Conservation (phyloP, 2,329 filamentous ascomycete genomes). For the Colletotrichum brevisporum region DNA sequence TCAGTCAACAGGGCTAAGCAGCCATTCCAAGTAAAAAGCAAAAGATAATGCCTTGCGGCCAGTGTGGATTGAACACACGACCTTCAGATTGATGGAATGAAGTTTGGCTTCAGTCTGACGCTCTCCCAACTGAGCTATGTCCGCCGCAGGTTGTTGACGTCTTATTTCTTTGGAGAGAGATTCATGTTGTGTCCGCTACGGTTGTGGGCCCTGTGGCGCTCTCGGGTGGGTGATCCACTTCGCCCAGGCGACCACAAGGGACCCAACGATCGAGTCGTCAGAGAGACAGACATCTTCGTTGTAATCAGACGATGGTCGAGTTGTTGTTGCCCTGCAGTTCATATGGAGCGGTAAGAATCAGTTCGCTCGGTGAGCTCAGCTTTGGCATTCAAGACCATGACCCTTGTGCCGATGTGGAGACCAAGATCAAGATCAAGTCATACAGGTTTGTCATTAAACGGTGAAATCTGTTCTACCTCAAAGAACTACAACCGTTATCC, state of each 20-base stretch:
- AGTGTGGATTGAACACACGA: slow-evolving; percentile 26
- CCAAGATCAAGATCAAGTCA: too few species aligned
- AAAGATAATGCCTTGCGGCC: slow-evolving; percentile 23
- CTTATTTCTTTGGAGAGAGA: accelerated
- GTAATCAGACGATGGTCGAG: too few species aligned
- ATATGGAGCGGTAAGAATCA: too few species aligned
- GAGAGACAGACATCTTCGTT: too few species aligned
- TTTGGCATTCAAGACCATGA: too few species aligned
- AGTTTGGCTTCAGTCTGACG: slow-evolving; percentile 40
- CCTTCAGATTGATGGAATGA: slow-evolving; percentile 38
- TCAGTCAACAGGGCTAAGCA: too few species aligned
- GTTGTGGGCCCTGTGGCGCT: slow-evolving; percentile 11
- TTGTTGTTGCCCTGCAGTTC: too few species aligned
- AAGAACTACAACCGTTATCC: too few species aligned
- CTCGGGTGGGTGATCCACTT: background rate
- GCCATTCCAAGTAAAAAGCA: background rate
- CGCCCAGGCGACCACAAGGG: background rate
- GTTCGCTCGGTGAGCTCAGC: too few species aligned
- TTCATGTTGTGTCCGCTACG: background rate
- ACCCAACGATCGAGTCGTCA: background rate
- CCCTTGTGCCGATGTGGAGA: too few species aligned
- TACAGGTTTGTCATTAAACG: too few species aligned
- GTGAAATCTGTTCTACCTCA: too few species aligned
- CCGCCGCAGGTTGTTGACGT: background rate
- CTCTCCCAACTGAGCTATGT: slow-evolving; percentile 42